Evolutionary conservation across 495 filamentous ascomycete genomes (phyloP).

Genomic region (Neurospora africana): DNA sequence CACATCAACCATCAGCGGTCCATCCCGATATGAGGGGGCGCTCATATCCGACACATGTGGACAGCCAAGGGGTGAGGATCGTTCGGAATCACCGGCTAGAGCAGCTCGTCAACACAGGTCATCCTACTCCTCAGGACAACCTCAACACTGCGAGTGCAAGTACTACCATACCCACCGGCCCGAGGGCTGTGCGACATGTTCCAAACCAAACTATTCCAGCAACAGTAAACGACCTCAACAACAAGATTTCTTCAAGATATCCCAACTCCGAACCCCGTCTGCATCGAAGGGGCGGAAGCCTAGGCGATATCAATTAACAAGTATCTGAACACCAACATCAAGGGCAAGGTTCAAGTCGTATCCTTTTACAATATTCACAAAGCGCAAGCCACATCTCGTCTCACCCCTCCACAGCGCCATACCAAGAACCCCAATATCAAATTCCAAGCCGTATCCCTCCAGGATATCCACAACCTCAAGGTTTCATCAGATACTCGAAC

Average conservation of each 20-base stretch:
- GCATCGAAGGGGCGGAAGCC: not conserved
- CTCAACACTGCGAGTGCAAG: not conserved
- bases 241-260: not conserved
- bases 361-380: not conserved
- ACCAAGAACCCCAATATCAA: not conserved
- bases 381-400: not conserved
- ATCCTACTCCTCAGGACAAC: not conserved
- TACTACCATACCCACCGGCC: not conserved
- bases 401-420: not conserved
- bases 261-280: not conserved
- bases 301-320: not conserved
- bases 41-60: not conserved
- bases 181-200: not conserved
- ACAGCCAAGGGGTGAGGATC: not conserved
- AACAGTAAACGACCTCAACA: not conserved
- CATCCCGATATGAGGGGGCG: not conserved
- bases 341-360: not conserved
- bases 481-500: not conserved
- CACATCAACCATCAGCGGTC: not conserved
- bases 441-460: not conserved
- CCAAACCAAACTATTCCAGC: not conserved
- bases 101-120: not conserved
- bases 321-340: not conserved
- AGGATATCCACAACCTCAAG: not conserved
- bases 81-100: not conserved